Conservation (phyloP, 2,329 filamentous ascomycete genomes). For the Ceratocystis smalleyi region DNA sequence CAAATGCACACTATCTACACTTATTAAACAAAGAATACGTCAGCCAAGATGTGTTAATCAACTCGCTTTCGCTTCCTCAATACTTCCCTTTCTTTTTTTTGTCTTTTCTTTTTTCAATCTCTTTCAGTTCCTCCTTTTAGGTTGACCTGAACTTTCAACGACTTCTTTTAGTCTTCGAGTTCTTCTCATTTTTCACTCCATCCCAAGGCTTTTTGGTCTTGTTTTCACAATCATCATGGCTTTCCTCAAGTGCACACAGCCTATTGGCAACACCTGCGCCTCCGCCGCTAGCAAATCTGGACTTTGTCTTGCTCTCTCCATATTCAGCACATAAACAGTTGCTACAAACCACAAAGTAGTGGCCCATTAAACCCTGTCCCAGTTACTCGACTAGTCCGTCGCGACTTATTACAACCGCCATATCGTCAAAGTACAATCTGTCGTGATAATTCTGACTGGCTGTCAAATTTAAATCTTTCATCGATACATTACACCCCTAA, state of each 20-base stretch:
- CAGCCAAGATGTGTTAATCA: slow-evolving; percentile 46
- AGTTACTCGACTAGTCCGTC: neutral
- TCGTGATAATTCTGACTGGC: neutral
- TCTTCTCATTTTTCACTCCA: slow-evolving; percentile 46
- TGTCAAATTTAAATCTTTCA: neutral
- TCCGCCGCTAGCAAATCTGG: slow-evolving; percentile 45
- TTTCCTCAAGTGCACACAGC: slow-evolving; percentile 50
- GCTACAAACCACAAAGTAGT: neutral
- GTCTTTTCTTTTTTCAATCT: neutral
- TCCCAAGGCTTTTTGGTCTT: slow-evolving; percentile 55
- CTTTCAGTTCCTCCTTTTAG: slow-evolving; percentile 34
- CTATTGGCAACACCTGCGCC: slow-evolving; percentile 47
- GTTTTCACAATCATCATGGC: slow-evolving; percentile 65
- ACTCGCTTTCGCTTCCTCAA: slow-evolving; percentile 21
- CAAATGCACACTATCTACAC: neutral
- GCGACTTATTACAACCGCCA: neutral
- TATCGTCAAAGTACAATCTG: neutral
- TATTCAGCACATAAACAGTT: slow-evolving; percentile 26
- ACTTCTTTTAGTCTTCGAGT: slow-evolving; percentile 27
- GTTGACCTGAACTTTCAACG: slow-evolving; percentile 55
- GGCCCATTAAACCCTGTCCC: neutral
- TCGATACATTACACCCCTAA: neutral
- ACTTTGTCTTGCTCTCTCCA: slow-evolving; percentile 65
- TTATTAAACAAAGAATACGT: slow-evolving; percentile 19
- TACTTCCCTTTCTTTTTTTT: neutral